These are phyloP conservation scores for Kalmusia sp. DNA, from an alignment of 2,329 filamentous ascomycete species.

Conservation along the genomic window DNA sequence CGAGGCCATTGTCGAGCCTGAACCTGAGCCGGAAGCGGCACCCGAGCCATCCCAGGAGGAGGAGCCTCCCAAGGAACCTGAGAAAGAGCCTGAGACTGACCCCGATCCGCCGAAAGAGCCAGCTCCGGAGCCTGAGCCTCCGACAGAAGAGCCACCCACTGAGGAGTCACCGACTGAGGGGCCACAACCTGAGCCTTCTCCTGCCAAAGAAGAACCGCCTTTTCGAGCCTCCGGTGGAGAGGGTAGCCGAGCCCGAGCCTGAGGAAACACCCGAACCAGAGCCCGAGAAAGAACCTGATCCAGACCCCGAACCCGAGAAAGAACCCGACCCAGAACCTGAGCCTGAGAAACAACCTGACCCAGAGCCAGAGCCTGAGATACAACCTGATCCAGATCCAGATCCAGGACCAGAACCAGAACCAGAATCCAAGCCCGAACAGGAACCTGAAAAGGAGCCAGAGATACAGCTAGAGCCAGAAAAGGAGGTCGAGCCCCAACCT, in stretches of 20 bases:
- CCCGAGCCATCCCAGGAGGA: not conserved
- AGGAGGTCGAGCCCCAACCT: slow-evolving; percentile 3
- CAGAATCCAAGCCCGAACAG: slow-evolving; percentile 6
- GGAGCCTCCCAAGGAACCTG: not conserved
- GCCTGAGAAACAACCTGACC: slow-evolving; percentile 5
- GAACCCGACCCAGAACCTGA: slow-evolving; percentile 6
- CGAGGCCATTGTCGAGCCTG: slow-evolving; percentile 12
- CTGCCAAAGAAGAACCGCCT: slow-evolving; percentile 1
- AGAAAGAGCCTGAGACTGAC: slow-evolving; percentile 8
- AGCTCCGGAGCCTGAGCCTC: slow-evolving; percentile 7
- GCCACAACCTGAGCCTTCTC: not conserved
- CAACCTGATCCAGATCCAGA: slow-evolving; percentile 11
- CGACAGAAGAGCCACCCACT: slow-evolving; percentile 4
- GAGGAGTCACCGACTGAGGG: too few relatives aligned
- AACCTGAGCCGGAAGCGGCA: slow-evolving; percentile 2
- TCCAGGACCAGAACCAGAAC: slow-evolving; percentile 6
- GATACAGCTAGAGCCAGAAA: slow-evolving; percentile 3
- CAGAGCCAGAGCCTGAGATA: slow-evolving; percentile 8
- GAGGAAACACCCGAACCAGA: not conserved
- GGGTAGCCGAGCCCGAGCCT: slow-evolving; percentile 9
- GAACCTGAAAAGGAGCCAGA: not conserved
- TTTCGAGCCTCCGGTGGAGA: slow-evolving; percentile 3
- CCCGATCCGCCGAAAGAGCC: slow-evolving; percentile 11
- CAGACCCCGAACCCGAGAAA: not conserved
- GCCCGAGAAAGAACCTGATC: not conserved